Conservation (phyloP, 2,329 filamentous ascomycete genomes). For the Neurospora crassa region DNA sequence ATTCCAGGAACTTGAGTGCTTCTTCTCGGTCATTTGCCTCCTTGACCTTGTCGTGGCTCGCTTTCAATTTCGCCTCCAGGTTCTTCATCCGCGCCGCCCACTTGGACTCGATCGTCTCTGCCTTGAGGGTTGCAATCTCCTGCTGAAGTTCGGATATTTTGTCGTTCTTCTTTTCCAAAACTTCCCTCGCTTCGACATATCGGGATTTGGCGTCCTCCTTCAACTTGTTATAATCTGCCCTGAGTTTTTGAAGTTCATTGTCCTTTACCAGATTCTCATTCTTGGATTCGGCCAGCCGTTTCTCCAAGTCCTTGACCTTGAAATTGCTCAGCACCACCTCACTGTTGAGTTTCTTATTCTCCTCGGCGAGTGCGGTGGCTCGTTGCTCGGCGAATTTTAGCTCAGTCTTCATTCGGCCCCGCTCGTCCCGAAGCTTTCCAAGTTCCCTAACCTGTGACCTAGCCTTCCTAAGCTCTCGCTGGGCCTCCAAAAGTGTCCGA, state of each 20-base stretch:
- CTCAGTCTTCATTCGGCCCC: conserved; percentile 41
- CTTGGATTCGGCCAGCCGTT: conserved; percentile 15
- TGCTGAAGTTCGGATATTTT: conserved; percentile 48
- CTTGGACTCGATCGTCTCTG: conserved; percentile 9
- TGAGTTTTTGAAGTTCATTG: conserved; percentile 29
- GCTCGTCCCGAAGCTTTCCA: conserved; percentile 40
- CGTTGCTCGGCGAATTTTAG: conserved; percentile 39
- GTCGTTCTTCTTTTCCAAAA: conserved; percentile 45
- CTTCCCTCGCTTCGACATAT: conserved; percentile 44
- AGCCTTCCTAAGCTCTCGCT: conserved; percentile 44
- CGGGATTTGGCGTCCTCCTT: conserved; percentile 43
- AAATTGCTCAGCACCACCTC: conserved; percentile 21
- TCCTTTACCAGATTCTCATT: conserved; percentile 19
- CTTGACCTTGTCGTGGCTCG: conserved; percentile 12
- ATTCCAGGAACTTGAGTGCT: conserved; percentile 8
- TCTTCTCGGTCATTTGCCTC: conserved; percentile 4
- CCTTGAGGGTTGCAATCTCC: conserved; percentile 38
- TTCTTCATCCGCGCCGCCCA: conserved; percentile 19
- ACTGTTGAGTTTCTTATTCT: conserved; percentile 24
- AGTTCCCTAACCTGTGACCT: conserved; percentile 45
- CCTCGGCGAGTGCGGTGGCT: conserved; percentile 27
- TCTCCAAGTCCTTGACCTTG: conserved; percentile 22
- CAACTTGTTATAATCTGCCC: conserved; percentile 42
- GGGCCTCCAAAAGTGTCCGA: conserved; percentile 40
- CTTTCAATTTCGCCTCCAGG: conserved; percentile 20